A percentile compares a stretch with the other conserved stretches of the same genome.
phyloP scores from a whole-genome alignment of 495 filamentous ascomycete genomes.

The Penicillium bovifimosum region DNA sequence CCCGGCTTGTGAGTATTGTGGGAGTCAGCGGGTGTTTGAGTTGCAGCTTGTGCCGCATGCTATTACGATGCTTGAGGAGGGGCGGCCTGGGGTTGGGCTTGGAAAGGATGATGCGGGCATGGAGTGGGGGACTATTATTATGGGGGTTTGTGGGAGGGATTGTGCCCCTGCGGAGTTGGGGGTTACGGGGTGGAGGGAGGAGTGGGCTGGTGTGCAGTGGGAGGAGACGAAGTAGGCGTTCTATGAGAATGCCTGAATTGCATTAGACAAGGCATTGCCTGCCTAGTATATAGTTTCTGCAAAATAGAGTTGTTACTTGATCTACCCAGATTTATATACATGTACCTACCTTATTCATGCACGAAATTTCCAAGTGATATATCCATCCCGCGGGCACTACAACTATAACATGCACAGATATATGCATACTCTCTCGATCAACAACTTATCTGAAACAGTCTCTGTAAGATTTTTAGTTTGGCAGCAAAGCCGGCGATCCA shows the following conservation, averaged over 20 bases:
- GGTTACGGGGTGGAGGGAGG: slow-evolving; percentile 70
- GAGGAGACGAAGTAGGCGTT: slow-evolving; percentile 56
- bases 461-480: slow-evolving; percentile 7
- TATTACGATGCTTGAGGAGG: slow-evolving; percentile 81
- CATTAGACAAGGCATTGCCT: neutral
- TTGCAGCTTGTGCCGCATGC: slow-evolving; percentile 86
- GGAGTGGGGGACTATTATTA: slow-evolving; percentile 96
- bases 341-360: too few relatives aligned
- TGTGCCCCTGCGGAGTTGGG: slow-evolving; percentile 53
- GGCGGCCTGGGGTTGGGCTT: slow-evolving; percentile 57
- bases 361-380: too few relatives aligned
- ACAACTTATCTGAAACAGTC: neutral
- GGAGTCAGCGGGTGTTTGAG: slow-evolving; percentile 74
- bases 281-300: neutral
- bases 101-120: slow-evolving; percentile 67
- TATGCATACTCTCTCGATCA: too few relatives aligned
- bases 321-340: too few relatives aligned
- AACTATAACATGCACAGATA: too few relatives aligned
- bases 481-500: slow-evolving; percentile 1
- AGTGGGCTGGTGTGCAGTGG: slow-evolving; percentile 98
- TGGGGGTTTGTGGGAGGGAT: slow-evolving; percentile 75
- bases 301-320: too few relatives aligned
- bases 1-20: slow-evolving; percentile 73
- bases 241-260: neutral
- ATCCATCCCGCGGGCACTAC: too few relatives aligned